A percentile compares a stretch with the other conserved stretches of the same genome.
phyloP scores from a whole-genome alignment of 2,329 filamentous ascomycete genomes.

The Epicoccum sorghinum region DNA sequence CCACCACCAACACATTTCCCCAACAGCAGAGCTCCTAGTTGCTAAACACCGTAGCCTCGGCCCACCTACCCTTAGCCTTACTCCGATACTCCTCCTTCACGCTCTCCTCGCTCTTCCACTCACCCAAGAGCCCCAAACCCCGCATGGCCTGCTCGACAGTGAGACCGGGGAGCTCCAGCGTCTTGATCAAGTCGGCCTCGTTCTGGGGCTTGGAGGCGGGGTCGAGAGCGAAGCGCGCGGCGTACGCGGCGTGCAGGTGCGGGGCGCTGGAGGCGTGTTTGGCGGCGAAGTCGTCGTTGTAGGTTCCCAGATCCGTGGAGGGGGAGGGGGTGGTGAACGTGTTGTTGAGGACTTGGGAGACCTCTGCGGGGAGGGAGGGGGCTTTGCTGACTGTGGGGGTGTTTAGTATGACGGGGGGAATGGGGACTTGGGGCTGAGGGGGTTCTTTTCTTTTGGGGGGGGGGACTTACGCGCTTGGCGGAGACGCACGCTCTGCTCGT shows the following conservation, averaged over 20 bases:
- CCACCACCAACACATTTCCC: too few species aligned
- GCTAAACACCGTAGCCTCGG: conserved; percentile 46
- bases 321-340: conserved; percentile 68
- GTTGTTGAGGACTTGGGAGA: conserved; percentile 71
- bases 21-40: too few species aligned
- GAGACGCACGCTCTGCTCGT: conserved; percentile 76
- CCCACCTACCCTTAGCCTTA: conserved; percentile 49
- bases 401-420: conserved; percentile 2
- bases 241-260: conserved; percentile 69
- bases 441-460: too few species aligned
- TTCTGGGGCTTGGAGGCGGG: conserved; percentile 60
- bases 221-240: conserved; percentile 64
- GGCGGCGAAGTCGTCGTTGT: conserved; percentile 70
- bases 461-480: conserved; percentile 58
- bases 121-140: conserved; percentile 58
- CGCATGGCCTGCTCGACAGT: conserved; percentile 62
- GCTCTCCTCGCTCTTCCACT: conserved; percentile 58
- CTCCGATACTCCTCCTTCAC: conserved; percentile 57
- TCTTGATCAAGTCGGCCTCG: conserved; percentile 68
- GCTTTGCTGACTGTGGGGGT: conserved; percentile 32
- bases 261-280: conserved; percentile 66
- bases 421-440: background rate
- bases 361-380: conserved; percentile 66
- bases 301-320: conserved; percentile 62
- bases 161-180: conserved; percentile 59